phyloP scores from a whole-genome alignment of 331 rosid genomes.

The Pyracantha coccinea region DNA sequence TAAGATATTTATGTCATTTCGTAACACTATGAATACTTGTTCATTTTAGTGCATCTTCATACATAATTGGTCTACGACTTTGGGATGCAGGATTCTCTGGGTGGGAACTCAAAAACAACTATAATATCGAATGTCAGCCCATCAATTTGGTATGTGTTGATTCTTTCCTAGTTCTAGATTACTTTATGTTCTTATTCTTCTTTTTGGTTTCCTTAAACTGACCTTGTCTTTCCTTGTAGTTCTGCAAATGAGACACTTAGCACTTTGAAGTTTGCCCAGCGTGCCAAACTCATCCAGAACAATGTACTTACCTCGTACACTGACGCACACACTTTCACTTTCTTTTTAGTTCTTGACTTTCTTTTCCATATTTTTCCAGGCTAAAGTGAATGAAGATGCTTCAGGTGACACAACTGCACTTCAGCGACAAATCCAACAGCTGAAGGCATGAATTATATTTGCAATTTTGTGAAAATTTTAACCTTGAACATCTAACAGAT shows the following conservation, averaged over 20 bases:
- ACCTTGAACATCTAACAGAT: slow-evolving; percentile 4
- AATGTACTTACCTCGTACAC: slow-evolving; percentile 44
- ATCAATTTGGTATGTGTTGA: slow-evolving; percentile 66
- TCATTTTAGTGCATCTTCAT: background rate
- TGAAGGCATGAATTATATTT: slow-evolving; percentile 52
- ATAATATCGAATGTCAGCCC: slow-evolving; percentile 96
- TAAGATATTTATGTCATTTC: background rate
- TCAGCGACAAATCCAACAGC: slow-evolving; percentile 79
- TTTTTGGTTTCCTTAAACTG: background rate
- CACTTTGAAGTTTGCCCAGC: slow-evolving; percentile 98
- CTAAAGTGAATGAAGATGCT: slow-evolving; percentile 93
- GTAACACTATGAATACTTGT: background rate
- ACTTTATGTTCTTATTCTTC: slow-evolving; percentile 1
- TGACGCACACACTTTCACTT: background rate
- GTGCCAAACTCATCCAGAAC: slow-evolving; percentile 95
- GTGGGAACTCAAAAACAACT: slow-evolving; percentile 96
- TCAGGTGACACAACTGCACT: slow-evolving; percentile 81
- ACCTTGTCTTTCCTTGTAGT: slow-evolving; percentile 43
- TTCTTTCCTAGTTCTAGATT: slow-evolving; percentile 11
- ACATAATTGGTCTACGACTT: background rate
- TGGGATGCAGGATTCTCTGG: slow-evolving; percentile 85
- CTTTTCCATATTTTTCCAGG: slow-evolving; percentile 35
- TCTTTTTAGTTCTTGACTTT: background rate
- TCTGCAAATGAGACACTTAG: slow-evolving; percentile 86
- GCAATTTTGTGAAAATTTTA: slow-evolving; percentile 13